Evolutionary conservation across 2,329 filamentous ascomycete species (phyloP), one percentile per base, ranked within the genome.

Genomic region (Colletotrichum falcatum): DNA sequence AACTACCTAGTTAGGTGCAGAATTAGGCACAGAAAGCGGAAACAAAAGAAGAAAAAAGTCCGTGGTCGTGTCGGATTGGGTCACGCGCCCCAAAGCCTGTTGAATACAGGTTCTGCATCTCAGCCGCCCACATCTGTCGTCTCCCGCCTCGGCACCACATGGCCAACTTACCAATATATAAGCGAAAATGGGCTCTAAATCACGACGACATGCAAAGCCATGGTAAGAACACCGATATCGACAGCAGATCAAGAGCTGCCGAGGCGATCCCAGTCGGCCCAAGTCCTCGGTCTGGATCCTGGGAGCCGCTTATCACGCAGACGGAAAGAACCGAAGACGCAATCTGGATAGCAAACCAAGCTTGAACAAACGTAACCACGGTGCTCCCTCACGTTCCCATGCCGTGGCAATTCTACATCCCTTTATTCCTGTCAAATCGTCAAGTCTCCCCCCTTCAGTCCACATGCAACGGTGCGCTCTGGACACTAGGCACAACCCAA

Each of bases 401-500:
- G 23, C 18, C 48, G 28, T 30, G 26, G 16, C 46, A 9, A 26
- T 11, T 48, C 23, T 11, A 30, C 11, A 23, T n/a, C 23, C 26
- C 18, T 33, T 62, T 6, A 44, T 51, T 33, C 12, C 37, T 23
- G 35, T 28, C 12, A 20, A 35, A 28, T 23, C 44, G 16, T 26
- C 28, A 20, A 26, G 28, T 26, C 16, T 53, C 46, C 23, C 11
- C 42, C 30, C 30, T 39, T 63, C 58, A 68, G 11, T 39, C 37
- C 53, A 60, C 44, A 26, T 54, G 35, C 59, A 33, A 35, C 59
- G 51, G 12, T 30, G 37, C 65, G 60, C 59, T 18, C 33, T 37
- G 30, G 49, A 53, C 59, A 63, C 68, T 71, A 68, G 26, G 44
- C 68, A 39, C 65, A 71, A 63, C 63, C 33, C 53, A 16, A 54